These are phyloP conservation scores for Epithemia pelagica DNA, from an alignment of 108 stramenopile species.

Conservation along the genomic window DNA sequence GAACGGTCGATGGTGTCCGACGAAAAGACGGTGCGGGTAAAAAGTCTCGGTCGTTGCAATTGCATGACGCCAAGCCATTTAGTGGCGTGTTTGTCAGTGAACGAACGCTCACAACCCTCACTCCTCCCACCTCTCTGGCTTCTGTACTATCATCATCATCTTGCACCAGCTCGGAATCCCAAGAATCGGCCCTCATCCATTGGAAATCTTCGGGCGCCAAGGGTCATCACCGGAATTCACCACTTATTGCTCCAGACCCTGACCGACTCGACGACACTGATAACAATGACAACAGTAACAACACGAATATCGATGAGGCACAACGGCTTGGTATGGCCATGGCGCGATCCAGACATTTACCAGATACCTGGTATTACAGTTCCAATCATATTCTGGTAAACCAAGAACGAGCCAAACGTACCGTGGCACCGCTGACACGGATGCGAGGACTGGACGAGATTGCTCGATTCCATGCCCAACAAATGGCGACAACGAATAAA, in stretches of 20 bases:
- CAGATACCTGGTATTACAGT: slow-evolving; percentile 15
- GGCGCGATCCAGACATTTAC: slow-evolving; percentile 13
- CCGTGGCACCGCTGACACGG: slow-evolving; percentile 21
- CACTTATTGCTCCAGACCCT: slow-evolving; percentile 2
- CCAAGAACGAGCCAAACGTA: slow-evolving; percentile 20
- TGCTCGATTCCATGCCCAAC: slow-evolving; percentile 22
- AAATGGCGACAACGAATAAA: slow-evolving; percentile 17
- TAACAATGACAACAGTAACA: neutral
- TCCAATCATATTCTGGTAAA: slow-evolving; percentile 43
- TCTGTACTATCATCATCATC: too few species aligned
- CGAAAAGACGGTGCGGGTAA: neutral
- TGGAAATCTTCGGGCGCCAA: slow-evolving; percentile 5
- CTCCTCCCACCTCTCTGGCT: too few species aligned
- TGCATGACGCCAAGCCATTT: neutral
- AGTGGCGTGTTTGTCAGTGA: neutral
- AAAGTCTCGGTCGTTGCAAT: neutral
- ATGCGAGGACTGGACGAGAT: slow-evolving; percentile 25
- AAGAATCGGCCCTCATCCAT: too few species aligned
- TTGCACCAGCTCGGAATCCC: too few species aligned
- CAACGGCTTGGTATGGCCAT: slow-evolving; percentile 1
- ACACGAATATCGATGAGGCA: neutral
- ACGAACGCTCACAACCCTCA: neutral
- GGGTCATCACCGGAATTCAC: neutral
- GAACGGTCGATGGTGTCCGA: too few species aligned
- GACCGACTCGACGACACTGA: neutral